Evolutionary conservation across 805 yeast genomes (phyloP).

Genomic region (Saccharomycopsis sp.): DNA sequence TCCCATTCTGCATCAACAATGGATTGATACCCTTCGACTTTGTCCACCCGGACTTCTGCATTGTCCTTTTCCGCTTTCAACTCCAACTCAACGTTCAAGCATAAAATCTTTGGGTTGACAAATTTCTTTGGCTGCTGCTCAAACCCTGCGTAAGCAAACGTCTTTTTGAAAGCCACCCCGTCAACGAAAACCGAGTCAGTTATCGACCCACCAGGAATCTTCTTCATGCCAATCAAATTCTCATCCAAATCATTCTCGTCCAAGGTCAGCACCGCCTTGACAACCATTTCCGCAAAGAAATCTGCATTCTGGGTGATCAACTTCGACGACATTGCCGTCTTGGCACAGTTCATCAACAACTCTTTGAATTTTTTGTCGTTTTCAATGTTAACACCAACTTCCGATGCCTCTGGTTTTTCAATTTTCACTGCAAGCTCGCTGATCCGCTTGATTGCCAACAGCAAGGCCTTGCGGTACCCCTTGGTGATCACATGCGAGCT

Average conservation of each 20-base stretch:
- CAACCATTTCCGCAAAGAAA: conserved; percentile 93
- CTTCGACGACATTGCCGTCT: conserved; percentile 96
- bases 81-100: conserved; percentile 87
- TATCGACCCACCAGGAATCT: conserved; percentile 92
- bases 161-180: conserved; percentile 96
- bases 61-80: conserved; percentile 97
- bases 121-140: conserved; percentile 95
- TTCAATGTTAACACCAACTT: too few species aligned
- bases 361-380: conserved; percentile 51
- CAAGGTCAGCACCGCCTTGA: conserved; percentile 83
- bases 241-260: conserved; percentile 85
- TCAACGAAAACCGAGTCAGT: conserved; percentile 83
- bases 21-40: conserved; percentile 88
- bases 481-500: conserved; percentile 82
- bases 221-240: conserved; percentile 85
- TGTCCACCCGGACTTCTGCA: conserved; percentile 94
- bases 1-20: conserved; percentile 99
- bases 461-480: conserved; percentile 78
- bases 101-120: conserved; percentile 68
- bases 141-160: conserved; percentile 96
- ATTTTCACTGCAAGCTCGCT: conserved; percentile 69
- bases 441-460: conserved; percentile 64
- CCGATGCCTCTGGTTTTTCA: conserved; percentile 28
- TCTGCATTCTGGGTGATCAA: conserved; percentile 78
- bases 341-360: conserved; percentile 75